phyloP scores from a whole-genome alignment of 2,329 filamentous ascomycete genomes.

The Albifimbria verrucaria region DNA sequence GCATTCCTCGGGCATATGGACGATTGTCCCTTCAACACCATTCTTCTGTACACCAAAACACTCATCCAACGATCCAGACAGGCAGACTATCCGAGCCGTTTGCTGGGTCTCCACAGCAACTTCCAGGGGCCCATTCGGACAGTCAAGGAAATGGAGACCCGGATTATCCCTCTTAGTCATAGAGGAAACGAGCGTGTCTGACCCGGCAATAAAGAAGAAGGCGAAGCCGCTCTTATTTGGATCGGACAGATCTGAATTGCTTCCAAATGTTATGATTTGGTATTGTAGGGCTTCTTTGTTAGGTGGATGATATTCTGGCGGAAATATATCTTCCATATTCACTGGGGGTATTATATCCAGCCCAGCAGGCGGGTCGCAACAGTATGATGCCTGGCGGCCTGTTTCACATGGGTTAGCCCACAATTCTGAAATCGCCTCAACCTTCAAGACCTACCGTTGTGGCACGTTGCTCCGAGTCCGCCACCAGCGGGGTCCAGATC shows the following conservation, averaged over 20 bases:
- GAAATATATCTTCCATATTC: neutral
- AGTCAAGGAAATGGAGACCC: neutral
- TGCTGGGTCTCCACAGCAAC: neutral
- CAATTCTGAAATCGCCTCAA: neutral
- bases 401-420: neutral
- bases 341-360: neutral
- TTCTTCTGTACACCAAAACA: constrained; percentile 1
- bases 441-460: neutral
- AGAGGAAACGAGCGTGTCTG: neutral
- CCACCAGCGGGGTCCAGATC: neutral
- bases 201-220: neutral
- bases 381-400: neutral
- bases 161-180: neutral
- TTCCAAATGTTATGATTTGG: neutral
- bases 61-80: neutral
- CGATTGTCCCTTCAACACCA: constrained; percentile 4
- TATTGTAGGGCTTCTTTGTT: neutral
- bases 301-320: neutral
- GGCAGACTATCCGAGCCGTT: constrained; percentile 1
- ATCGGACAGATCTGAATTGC: neutral
- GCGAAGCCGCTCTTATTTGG: neutral
- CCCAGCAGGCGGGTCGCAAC: neutral
- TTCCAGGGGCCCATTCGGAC: neutral
- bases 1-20: constrained; percentile 3
- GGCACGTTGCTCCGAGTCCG: neutral